phyloP scores from a whole-genome alignment of 176 grass and related monocot genomes.

The Urochloa ruziziensis region DNA sequence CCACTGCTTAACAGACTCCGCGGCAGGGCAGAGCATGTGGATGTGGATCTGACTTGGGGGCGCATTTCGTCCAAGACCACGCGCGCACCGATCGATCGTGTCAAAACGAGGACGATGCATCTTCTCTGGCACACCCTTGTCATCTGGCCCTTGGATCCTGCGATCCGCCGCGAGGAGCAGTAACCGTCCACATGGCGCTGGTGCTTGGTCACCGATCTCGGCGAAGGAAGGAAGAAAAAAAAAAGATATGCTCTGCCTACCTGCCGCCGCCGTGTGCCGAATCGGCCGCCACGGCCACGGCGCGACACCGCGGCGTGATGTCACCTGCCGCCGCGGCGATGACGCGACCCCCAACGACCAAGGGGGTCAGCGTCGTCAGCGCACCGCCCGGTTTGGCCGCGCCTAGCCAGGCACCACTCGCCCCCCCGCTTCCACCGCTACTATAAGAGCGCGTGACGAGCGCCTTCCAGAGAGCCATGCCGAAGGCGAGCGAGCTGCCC shows the following conservation, averaged over 20 bases:
- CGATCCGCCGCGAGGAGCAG: background rate
- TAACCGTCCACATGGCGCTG: background rate
- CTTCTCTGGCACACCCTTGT: background rate
- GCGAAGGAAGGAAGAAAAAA: too few relatives aligned
- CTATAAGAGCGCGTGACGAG: background rate
- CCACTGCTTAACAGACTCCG: too few relatives aligned
- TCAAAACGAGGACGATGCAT: background rate
- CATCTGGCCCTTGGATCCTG: constrained; percentile 12
- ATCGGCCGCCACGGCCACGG: background rate
- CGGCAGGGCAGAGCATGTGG: background rate
- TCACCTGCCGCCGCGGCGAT: background rate
- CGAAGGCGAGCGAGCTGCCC: background rate
- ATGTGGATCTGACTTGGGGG: background rate
- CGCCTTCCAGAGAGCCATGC: background rate
- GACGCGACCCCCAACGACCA: background rate
- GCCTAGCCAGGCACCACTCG: background rate
- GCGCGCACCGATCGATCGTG: background rate
- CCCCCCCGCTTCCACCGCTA: too few relatives aligned
- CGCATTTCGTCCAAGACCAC: background rate
- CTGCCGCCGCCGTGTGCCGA: background rate
- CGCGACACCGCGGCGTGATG: background rate
- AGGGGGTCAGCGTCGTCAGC: background rate
- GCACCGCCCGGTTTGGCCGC: background rate
- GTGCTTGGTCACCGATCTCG: background rate
- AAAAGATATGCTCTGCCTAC: too few relatives aligned